phyloP scores from a whole-genome alignment of 2,329 filamentous ascomycete genomes.

The Paracorniculantispora psalliotae region DNA sequence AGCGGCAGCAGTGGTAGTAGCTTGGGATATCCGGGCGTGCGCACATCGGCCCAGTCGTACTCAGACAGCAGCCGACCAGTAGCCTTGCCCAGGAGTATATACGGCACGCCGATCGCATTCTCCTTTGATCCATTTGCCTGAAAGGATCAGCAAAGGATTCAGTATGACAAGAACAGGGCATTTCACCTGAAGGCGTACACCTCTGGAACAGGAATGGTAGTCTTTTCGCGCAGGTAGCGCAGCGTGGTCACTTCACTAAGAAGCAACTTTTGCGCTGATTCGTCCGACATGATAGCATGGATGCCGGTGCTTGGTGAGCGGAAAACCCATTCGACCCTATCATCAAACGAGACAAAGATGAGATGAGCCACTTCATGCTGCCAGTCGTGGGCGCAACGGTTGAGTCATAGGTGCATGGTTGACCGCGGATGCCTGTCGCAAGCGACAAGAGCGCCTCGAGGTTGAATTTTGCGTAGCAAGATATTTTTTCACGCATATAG shows the following conservation, averaged over 20 bases:
- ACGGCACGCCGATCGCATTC: conserved; percentile 21
- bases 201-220: conserved; percentile 17
- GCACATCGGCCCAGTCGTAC: conserved; percentile 17
- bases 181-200: conserved; percentile 22
- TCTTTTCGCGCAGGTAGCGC: conserved; percentile 16
- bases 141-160: not conserved
- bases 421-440: conserved; percentile 15
- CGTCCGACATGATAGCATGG: conserved; percentile 1
- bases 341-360: conserved; percentile 20
- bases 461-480: conserved; percentile 15
- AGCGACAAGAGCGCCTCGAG: conserved; percentile 18
- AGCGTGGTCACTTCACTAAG: conserved; percentile 21
- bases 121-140: conserved; percentile 14
- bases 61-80: conserved; percentile 16
- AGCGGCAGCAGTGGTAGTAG: conserved; percentile 17
- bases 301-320: conserved; percentile 15
- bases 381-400: conserved; percentile 15
- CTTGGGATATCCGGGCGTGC: conserved; percentile 8
- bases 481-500: conserved; percentile 5
- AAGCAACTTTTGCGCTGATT: conserved; percentile 18
- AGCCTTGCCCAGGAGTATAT: conserved; percentile 23
- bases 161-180: not conserved
- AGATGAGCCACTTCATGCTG: conserved; percentile 20
- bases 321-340: conserved; percentile 20
- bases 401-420: conserved; percentile 16